Evolutionary conservation across 768 basidiomycete species (phyloP).

Genomic region (Pisolithus orientalis): DNA sequence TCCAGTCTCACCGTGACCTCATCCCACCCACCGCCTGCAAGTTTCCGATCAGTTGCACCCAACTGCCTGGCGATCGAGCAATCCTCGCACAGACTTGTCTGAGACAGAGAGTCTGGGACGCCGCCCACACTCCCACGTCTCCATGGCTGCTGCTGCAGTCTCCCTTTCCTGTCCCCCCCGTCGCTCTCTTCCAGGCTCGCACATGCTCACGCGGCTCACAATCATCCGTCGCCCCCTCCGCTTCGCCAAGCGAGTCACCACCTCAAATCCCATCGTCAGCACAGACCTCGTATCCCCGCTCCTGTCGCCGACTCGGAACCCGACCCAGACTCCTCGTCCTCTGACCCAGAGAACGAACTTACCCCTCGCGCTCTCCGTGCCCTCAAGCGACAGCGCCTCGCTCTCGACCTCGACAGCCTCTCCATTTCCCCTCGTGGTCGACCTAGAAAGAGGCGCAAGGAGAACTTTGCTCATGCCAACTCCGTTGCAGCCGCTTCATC

Average conservation of each 20-base stretch:
- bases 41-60: constrained; percentile 4
- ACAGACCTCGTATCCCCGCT: neutral
- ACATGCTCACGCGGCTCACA: constrained; percentile 7
- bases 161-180: constrained; percentile 25
- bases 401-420: constrained; percentile 24
- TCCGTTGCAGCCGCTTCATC: neutral
- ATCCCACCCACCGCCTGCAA: neutral
- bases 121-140: neutral
- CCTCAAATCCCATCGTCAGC: neutral
- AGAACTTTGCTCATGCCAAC: constrained; percentile 5
- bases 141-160: constrained; percentile 26
- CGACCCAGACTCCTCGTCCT: constrained; percentile 14
- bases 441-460: constrained; percentile 19
- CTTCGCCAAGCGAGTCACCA: neutral
- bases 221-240: constrained; percentile 1
- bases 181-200: constrained; percentile 23
- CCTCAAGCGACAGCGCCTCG: constrained; percentile 27
- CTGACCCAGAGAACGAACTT: constrained; percentile 25
- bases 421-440: constrained; percentile 11
- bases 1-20: neutral
- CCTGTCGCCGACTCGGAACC: constrained; percentile 10
- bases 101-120: neutral
- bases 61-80: constrained; percentile 3
- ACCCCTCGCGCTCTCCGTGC: constrained; percentile 29
- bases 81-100: neutral